Evolutionary conservation across 257 asterid species (phyloP).

Genomic region (Fraxinus quadrangulata): DNA sequence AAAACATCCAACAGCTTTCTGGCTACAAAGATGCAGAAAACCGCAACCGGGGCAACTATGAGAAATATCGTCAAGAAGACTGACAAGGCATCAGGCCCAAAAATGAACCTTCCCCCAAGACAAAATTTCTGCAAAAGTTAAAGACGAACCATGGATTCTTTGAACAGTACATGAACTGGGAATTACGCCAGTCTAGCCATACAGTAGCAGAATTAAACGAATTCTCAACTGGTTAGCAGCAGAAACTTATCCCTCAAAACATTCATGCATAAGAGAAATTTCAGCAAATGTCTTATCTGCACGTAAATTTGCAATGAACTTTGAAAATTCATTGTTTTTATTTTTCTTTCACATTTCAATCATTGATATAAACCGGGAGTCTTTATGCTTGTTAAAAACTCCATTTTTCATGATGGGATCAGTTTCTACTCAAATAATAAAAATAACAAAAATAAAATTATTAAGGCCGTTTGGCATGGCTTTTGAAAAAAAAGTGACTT

Average conservation of each 20-base stretch:
- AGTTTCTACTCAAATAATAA: slow-evolving; percentile 18
- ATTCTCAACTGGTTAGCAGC: background rate
- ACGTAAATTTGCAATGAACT: background rate
- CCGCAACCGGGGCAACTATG: slow-evolving; percentile 64
- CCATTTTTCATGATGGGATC: background rate
- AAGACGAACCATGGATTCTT: background rate
- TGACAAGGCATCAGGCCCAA: slow-evolving; percentile 80
- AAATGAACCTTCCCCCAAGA: slow-evolving; percentile 70
- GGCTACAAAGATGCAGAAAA: slow-evolving; percentile 68
- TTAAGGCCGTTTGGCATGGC: background rate
- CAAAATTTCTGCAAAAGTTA: slow-evolving; percentile 33
- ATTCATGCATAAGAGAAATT: background rate
- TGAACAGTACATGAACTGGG: background rate
- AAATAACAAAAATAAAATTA: background rate
- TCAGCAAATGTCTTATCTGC: slow-evolving; percentile 1
- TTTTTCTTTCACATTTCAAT: background rate
- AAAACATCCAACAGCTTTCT: slow-evolving; percentile 64
- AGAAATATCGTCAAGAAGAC: slow-evolving; percentile 56
- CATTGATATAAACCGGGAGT: background rate
- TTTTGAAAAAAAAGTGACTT: background rate
- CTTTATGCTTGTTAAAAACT: background rate
- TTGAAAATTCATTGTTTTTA: background rate
- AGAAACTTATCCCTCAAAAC: background rate
- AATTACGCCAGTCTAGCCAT: background rate
- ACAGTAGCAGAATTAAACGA: background rate